A percentile compares a stretch with the other conserved stretches of the same genome.
These are phyloP conservation scores for Trichoderma citrinoviride DNA, from an alignment of 2,329 filamentous ascomycete genomes.

Conservation along the genomic window DNA sequence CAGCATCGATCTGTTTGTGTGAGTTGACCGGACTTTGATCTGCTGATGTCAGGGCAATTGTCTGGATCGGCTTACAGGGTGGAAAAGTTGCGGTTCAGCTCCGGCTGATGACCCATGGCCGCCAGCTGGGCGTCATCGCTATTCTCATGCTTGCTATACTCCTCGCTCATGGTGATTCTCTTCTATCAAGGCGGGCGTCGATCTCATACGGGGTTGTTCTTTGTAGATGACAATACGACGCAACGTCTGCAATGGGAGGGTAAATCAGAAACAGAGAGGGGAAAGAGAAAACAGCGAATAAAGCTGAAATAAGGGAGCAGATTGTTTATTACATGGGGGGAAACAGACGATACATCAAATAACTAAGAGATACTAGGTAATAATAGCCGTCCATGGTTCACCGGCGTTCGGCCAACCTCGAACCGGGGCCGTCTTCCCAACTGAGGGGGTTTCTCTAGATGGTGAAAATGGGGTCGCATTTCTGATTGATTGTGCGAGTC, in stretches of 20 bases:
- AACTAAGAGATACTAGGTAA: too few species aligned
- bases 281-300: not conserved
- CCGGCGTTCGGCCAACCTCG: constrained; percentile 5
- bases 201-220: not conserved
- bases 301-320: not conserved
- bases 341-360: not conserved
- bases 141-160: constrained; percentile 19
- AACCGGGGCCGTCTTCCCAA: not conserved
- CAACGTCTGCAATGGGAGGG: not conserved
- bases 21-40: not conserved
- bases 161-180: constrained; percentile 21
- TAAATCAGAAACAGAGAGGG: not conserved
- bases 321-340: not conserved
- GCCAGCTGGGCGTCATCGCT: constrained; percentile 30
- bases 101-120: constrained; percentile 29
- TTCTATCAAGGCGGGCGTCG: not conserved
- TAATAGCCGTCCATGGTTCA: not conserved
- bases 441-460: not conserved
- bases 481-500: not conserved
- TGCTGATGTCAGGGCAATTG: not conserved
- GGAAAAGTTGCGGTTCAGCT: constrained; percentile 30
- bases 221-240: not conserved
- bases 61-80: constrained; percentile 23
- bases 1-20: constrained; percentile 36
- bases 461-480: not conserved